Percentiles rank a stretch among this genome's conserved stretches.
phyloP scores from a whole-genome alignment of 2,329 filamentous ascomycete genomes.

The Pseudogymnoascus sp. region DNA sequence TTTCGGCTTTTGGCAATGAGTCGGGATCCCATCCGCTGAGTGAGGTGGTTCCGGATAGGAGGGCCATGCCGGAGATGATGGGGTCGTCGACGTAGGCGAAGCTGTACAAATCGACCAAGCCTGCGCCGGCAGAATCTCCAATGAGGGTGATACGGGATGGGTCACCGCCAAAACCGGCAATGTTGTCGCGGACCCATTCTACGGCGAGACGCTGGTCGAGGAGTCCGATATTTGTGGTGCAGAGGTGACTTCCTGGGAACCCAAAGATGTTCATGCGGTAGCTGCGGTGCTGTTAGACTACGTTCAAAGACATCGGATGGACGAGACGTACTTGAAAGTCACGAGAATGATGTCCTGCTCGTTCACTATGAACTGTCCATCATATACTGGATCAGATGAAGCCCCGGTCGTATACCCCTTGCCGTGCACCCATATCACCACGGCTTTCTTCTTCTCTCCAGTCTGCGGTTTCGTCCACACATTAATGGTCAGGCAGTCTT shows the following conservation, averaged over 20 bases:
- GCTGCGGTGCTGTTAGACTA: constrained; percentile 17
- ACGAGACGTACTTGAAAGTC: constrained; percentile 38
- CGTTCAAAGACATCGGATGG: constrained; percentile 20
- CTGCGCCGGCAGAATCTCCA: constrained; percentile 49
- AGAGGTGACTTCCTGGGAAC: constrained; percentile 27
- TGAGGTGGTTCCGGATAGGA: constrained; percentile 18
- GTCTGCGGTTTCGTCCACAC: constrained; percentile 18
- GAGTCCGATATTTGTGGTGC: constrained; percentile 49
- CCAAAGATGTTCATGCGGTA: constrained; percentile 34
- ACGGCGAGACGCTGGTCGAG: constrained; percentile 53
- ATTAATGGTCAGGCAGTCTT: constrained; percentile 25
- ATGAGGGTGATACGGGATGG: constrained; percentile 45
- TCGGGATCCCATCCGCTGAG: constrained; percentile 4
- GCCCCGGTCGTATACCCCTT: constrained; percentile 35
- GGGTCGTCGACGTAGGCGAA: constrained; percentile 28
- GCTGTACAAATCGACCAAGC: constrained; percentile 39
- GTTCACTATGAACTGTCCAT: constrained; percentile 36
- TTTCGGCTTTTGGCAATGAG: constrained; percentile 11
- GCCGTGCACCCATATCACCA: constrained; percentile 39
- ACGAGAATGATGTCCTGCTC: constrained; percentile 40
- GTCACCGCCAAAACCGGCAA: constrained; percentile 53
- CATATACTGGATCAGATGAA: constrained; percentile 34
- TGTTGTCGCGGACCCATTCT: constrained; percentile 54
- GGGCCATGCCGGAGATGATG: constrained; percentile 23
- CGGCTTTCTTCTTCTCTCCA: constrained; percentile 29